Evolutionary conservation across 305 asterid species (phyloP).

Genomic region (Fraxinus dipetala): DNA sequence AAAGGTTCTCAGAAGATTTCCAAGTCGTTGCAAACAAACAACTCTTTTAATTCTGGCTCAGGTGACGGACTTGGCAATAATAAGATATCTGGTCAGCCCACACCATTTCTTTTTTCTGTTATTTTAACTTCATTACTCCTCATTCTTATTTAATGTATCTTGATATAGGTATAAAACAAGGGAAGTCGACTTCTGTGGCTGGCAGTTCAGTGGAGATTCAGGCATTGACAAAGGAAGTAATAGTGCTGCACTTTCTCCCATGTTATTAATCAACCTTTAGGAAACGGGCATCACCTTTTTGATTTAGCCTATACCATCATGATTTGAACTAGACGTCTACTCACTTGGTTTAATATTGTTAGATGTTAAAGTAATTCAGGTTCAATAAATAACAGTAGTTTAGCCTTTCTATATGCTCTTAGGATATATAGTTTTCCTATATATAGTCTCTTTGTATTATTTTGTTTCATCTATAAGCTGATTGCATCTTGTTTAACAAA

Average conservation of each 20-base stretch:
- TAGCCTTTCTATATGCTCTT: neutral
- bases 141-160: slow-evolving; percentile 9
- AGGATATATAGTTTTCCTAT: neutral
- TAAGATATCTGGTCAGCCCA: slow-evolving; percentile 44
- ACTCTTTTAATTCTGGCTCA: slow-evolving; percentile 39
- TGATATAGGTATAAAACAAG: slow-evolving; percentile 49
- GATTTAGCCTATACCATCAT: neutral
- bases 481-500: neutral
- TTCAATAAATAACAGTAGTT: neutral
- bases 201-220: slow-evolving; percentile 43
- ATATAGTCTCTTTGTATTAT: neutral
- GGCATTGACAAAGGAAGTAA: slow-evolving; percentile 66
- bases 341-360: neutral
- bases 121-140: neutral
- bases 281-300: neutral
- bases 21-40: slow-evolving; percentile 67
- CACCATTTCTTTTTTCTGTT: neutral
- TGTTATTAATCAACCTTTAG: neutral
- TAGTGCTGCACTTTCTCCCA: slow-evolving; percentile 9
- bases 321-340: neutral
- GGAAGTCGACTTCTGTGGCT: slow-evolving; percentile 35
- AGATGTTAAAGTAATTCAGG: neutral
- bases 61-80: slow-evolving; percentile 39
- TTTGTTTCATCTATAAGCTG: neutral
- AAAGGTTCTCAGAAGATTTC: slow-evolving; percentile 55